Evolutionary conservation across 1,284 basidiomycete species (phyloP).

Genomic region (Irpex rosettiformis): DNA sequence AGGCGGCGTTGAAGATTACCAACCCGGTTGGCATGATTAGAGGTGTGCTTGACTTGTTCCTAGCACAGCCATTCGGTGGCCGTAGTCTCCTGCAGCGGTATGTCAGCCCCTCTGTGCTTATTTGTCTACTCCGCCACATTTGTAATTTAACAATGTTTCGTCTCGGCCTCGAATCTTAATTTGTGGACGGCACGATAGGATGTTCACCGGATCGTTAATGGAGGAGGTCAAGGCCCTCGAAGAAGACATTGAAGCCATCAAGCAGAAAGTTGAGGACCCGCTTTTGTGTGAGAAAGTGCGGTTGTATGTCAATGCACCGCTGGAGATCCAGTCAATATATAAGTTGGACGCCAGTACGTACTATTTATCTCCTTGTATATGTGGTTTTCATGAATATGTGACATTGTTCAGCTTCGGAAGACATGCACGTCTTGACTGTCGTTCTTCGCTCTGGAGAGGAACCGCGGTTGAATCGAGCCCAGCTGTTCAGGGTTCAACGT

Average conservation of each 20-base stretch:
- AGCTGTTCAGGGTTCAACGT: conserved; percentile 76
- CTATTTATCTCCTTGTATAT: background rate
- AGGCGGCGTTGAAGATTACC: conserved; percentile 87
- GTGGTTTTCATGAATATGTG: background rate
- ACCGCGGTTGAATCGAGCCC: conserved; percentile 69
- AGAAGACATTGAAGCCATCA: conserved; percentile 84
- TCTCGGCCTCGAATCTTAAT: background rate
- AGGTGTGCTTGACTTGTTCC: conserved; percentile 89
- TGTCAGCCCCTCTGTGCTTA: conserved; percentile 9
- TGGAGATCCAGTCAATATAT: conserved; percentile 83
- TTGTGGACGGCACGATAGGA: too few relatives aligned
- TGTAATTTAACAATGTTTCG: background rate
- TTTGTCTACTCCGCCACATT: background rate
- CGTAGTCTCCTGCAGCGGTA: conserved; percentile 87
- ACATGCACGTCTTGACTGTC: conserved; percentile 77
- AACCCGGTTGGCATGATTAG: conserved; percentile 98
- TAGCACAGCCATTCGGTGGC: conserved; percentile 97
- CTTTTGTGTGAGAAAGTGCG: conserved; percentile 87
- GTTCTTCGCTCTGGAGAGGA: conserved; percentile 82
- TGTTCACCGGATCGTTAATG: conserved; percentile 90
- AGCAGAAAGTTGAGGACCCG: conserved; percentile 86
- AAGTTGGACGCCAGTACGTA: conserved; percentile 72
- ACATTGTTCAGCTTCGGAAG: conserved; percentile 51
- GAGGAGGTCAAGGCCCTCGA: conserved; percentile 86
- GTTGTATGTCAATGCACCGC: conserved; percentile 82